Conservation (phyloP, 1,284 basidiomycete species). For the Malassezia pachydermatis region DNA sequence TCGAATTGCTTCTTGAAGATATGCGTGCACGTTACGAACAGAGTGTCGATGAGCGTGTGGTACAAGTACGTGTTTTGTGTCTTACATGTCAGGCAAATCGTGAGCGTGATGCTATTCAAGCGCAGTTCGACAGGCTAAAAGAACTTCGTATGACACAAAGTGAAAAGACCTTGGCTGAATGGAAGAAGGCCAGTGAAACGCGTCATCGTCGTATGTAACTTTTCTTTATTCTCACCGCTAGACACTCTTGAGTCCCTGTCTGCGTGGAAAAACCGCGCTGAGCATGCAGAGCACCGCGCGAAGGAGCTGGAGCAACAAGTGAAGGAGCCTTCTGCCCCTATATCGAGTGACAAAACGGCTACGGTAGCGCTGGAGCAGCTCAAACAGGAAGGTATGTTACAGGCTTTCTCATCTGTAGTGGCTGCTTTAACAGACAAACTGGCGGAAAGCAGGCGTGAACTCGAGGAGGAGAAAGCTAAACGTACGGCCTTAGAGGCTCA, state of each 20-base stretch:
- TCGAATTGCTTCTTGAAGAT: conserved; percentile 8
- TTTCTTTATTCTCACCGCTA: background rate
- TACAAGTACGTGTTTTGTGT: background rate
- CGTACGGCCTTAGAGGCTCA: conserved; percentile 5
- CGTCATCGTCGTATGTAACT: conserved; percentile 21
- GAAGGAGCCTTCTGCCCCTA: background rate
- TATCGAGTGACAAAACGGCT: background rate
- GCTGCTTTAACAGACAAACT: conserved; percentile 2
- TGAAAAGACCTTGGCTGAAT: conserved; percentile 32
- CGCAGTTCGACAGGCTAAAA: conserved; percentile 40
- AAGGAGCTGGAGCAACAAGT: conserved; percentile 10
- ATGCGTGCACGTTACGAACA: conserved; percentile 15
- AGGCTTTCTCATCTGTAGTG: background rate
- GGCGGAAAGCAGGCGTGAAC: background rate
- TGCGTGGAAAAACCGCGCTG: conserved; percentile 16
- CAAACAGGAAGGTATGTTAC: conserved; percentile 1
- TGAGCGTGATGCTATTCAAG: conserved; percentile 37
- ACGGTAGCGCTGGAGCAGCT: background rate
- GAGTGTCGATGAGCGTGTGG: conserved; percentile 12
- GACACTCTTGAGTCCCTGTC: conserved; percentile 10
- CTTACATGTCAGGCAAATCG: conserved; percentile 1
- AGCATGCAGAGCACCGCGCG: conserved; percentile 17
- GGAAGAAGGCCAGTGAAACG: conserved; percentile 30
- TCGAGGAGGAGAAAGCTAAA: background rate
- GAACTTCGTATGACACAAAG: conserved; percentile 28